Conservation (phyloP, 2,329 filamentous ascomycete genomes). For the Diaporthe citri region DNA sequence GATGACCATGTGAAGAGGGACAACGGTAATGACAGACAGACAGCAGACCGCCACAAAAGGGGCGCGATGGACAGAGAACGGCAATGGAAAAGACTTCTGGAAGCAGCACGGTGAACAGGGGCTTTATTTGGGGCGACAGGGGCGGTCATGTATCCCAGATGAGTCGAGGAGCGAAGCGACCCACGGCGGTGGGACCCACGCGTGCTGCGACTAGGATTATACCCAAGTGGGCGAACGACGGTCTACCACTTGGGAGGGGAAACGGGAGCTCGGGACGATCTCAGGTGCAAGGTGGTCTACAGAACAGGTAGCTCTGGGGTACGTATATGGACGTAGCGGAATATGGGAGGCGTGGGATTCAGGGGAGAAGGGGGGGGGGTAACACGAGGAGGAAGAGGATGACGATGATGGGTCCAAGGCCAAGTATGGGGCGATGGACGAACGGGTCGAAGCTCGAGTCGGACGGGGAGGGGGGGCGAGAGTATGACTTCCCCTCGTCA, state of each 20-base stretch:
- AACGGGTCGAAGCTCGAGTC: conserved; percentile 7
- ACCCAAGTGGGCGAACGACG: conserved; percentile 31
- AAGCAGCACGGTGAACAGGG: conserved; percentile 38
- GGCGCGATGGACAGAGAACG: conserved; percentile 38
- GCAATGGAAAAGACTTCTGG: conserved; percentile 38
- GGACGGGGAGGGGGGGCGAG: not conserved
- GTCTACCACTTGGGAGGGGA: conserved; percentile 31
- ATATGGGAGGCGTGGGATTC: conserved; percentile 1
- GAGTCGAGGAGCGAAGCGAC: conserved; percentile 39
- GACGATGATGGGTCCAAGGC: conserved; percentile 22
- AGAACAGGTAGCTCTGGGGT: conserved; percentile 8
- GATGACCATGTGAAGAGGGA: conserved; percentile 29
- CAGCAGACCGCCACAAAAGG: conserved; percentile 41
- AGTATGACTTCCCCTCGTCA: conserved; percentile 1
- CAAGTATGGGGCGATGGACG: conserved; percentile 19
- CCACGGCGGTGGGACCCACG: conserved; percentile 42
- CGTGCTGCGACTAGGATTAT: conserved; percentile 39
- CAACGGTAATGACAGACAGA: conserved; percentile 40
- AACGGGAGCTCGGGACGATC: conserved; percentile 33
- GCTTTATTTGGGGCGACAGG: conserved; percentile 39
- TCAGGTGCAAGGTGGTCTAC: conserved; percentile 29
- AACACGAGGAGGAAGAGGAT: conserved; percentile 32
- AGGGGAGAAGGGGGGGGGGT: not conserved
- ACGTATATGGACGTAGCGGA: not conserved
- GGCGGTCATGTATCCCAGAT: conserved; percentile 39